Conservation (phyloP, 148 eudicot species). For the Amaranthus hypochondriacus region DNA sequence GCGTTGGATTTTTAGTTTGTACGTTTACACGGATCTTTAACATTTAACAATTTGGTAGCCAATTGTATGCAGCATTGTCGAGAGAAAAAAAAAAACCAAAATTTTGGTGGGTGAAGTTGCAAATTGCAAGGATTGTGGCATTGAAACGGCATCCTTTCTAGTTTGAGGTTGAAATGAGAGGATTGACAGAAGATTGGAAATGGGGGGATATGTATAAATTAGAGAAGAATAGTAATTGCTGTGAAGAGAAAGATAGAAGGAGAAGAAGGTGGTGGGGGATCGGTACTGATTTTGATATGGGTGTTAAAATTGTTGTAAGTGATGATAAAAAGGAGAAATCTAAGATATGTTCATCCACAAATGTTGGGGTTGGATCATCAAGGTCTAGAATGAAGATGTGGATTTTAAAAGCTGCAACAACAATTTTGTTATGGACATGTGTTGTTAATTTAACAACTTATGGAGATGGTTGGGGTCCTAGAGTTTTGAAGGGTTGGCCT, state of each 20-base stretch:
- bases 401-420: slow-evolving; percentile 66
- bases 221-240: slow-evolving; percentile 16
- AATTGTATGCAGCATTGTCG: slow-evolving; percentile 7
- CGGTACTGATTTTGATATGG: slow-evolving; percentile 28
- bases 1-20: background rate
- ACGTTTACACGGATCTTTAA: background rate
- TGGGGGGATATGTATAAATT: slow-evolving; percentile 34
- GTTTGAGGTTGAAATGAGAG: slow-evolving; percentile 25
- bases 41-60: slow-evolving; percentile 3
- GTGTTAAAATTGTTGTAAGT: slow-evolving; percentile 39
- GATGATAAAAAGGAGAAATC: slow-evolving; percentile 30
- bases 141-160: too few species aligned
- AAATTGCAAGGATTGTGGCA: too few species aligned
- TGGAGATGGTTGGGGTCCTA: slow-evolving; percentile 75
- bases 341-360: slow-evolving; percentile 9
- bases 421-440: slow-evolving; percentile 74
- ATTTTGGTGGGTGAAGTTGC: too few species aligned
- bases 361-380: slow-evolving; percentile 28
- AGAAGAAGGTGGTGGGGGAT: slow-evolving; percentile 41
- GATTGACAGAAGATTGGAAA: slow-evolving; percentile 6
- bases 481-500: slow-evolving; percentile 81
- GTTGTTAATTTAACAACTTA: slow-evolving; percentile 61
- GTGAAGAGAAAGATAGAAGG: slow-evolving; percentile 28
- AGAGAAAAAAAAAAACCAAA: too few species aligned
- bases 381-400: slow-evolving; percentile 62